Evolutionary conservation across 2,329 filamentous ascomycete genomes (phyloP).

Genomic region (Colletotrichum sp.): DNA sequence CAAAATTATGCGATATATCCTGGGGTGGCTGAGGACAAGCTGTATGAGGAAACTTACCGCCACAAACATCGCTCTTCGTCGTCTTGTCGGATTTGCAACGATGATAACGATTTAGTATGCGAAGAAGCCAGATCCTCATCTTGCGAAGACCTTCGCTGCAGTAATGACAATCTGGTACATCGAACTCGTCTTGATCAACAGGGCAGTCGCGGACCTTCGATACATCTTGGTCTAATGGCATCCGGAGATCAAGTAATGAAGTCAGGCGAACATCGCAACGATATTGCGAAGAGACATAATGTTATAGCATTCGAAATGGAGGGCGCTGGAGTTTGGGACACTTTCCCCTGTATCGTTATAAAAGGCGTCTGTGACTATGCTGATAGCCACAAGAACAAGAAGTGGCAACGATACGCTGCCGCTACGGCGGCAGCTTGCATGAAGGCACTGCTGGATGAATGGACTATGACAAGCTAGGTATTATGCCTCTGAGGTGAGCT

Average conservation of each 20-base stretch:
- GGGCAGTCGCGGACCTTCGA: not conserved
- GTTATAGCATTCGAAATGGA: conserved; percentile 40
- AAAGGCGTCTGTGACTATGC: conserved; percentile 46
- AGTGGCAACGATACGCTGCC: conserved; percentile 44
- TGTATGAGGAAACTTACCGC: conserved; percentile 32
- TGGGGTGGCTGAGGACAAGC: conserved; percentile 29
- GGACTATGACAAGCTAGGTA: not conserved
- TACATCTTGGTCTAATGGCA: conserved; percentile 41
- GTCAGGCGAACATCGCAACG: conserved; percentile 37
- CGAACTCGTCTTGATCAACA: not conserved
- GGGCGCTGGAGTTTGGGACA: conserved; percentile 34
- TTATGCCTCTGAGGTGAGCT: not conserved
- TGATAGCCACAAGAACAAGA: conserved; percentile 42
- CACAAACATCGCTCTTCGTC: conserved; percentile 32
- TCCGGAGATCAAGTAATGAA: conserved; percentile 43
- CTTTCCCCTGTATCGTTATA: conserved; percentile 32
- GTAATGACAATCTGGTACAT: not conserved
- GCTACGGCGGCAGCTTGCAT: conserved; percentile 38
- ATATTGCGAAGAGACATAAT: conserved; percentile 23
- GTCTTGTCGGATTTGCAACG: not conserved
- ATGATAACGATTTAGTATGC: conserved; percentile 15
- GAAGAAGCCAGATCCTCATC: conserved; percentile 7
- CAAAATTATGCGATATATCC: conserved; percentile 25
- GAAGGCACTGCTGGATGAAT: not conserved
- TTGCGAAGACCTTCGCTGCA: conserved; percentile 29